Evolutionary conservation across 352 stramenopile species (phyloP), one percentile per base, ranked within the genome.

Genomic region (Pythium aristosporum): DNA sequence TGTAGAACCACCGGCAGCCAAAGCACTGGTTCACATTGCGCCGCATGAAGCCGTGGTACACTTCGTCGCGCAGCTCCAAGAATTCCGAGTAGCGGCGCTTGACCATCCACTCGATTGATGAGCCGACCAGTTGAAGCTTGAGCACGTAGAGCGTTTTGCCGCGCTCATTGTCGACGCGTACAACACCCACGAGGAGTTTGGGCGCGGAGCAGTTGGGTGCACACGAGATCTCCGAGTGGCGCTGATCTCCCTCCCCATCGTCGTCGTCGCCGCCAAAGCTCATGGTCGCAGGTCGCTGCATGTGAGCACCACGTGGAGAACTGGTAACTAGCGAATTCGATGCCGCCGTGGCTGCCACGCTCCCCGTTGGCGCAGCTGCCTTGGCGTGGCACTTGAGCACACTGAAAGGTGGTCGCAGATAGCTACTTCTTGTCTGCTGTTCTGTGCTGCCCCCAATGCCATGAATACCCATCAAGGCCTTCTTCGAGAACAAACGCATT

Each of bases 81-180:
- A 94, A 94, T 32, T 94, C 83, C 0, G 83, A 89, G 64, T 84
- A 94, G 15, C 84, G 77, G 1, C 79, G 82, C 57, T 82, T 71
- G 20, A 92, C 77, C 28, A 63, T 75, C 85, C 83, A 92, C 66
- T 85, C 67, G 1, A 81, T 49, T 2, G 74, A 56, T 8, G 78
- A 77, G 15, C 77, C 61, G 36, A 65, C 50, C 2, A 90, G 57
- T 16, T 69, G 73, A 51, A 74, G 72, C 28, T 74, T 71, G 43
- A 90, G 63, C 30, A 77, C 65, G 57, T 88, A 90, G 18, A 67
- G 51, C 1, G 80, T 88, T 46, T 75, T 74, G 30, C 65, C 57
- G 9, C 52, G 51, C 3, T 62, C 49, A 9, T 34, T 20, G 9
- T 58, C 59, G 30, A 66, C 65, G 21, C 70, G 63, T 12, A 75